Evolutionary conservation across 257 asterid species (phyloP).

Genomic region (Lantana camara): DNA sequence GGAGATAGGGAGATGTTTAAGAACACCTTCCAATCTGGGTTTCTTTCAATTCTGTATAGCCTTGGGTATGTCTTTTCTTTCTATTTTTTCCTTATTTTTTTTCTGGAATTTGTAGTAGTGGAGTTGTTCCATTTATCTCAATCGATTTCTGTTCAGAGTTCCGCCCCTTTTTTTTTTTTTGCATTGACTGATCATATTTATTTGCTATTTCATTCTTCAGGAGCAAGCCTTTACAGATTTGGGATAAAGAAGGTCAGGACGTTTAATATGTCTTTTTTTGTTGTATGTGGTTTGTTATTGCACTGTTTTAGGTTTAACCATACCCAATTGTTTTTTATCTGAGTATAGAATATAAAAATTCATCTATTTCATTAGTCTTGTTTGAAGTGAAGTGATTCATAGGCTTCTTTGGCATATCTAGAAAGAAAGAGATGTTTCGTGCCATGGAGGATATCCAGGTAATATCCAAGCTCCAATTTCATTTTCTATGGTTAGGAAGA

Average conservation of each 20-base stretch:
- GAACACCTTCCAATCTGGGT: conserved; percentile 96
- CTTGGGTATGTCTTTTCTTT: conserved; percentile 61
- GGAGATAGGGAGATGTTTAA: conserved; percentile 86
- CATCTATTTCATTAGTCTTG: conserved; percentile 4
- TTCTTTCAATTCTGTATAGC: conserved; percentile 90
- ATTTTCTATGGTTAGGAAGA: conserved; percentile 15
- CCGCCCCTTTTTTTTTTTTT: neutral
- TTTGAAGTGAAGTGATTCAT: conserved; percentile 7
- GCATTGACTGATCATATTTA: conserved; percentile 1
- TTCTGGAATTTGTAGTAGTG: neutral
- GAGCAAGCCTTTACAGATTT: conserved; percentile 98
- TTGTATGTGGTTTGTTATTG: neutral
- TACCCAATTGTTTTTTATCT: too few species aligned
- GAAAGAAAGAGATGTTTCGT: neutral
- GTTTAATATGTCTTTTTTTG: neutral
- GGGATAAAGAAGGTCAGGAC: conserved; percentile 88
- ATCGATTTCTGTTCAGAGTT: conserved; percentile 12
- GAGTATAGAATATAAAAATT: too few species aligned
- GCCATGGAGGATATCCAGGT: conserved; percentile 88
- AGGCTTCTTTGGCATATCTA: neutral
- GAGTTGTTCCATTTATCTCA: neutral
- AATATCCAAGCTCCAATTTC: conserved; percentile 20
- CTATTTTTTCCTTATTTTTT: neutral
- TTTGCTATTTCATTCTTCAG: conserved; percentile 37
- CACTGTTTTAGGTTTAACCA: neutral